These are phyloP conservation scores for Suillus decipiens DNA, from an alignment of 768 basidiomycete species.

Conservation along the genomic window DNA sequence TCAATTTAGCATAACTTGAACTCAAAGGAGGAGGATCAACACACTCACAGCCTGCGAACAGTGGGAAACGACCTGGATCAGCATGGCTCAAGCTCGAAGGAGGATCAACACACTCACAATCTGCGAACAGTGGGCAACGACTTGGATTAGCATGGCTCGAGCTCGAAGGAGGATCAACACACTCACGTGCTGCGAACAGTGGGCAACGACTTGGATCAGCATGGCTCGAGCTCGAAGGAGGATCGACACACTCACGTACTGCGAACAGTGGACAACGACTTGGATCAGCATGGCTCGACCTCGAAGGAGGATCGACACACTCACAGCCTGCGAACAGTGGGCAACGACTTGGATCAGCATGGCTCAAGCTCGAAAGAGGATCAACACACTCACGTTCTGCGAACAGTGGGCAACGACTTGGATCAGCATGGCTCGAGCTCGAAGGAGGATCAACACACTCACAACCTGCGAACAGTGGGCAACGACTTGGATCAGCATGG, in stretches of 20 bases:
- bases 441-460: not conserved
- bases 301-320: not conserved
- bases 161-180: not conserved
- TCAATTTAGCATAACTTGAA: not conserved
- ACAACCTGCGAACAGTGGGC: not conserved
- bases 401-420: not conserved
- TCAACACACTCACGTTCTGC: not conserved
- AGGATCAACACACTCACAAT: not conserved
- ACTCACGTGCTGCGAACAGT: not conserved
- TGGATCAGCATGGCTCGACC: not conserved
- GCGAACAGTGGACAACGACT: not conserved
- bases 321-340: not conserved
- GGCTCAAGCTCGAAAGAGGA: not conserved
- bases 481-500: not conserved
- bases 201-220: not conserved
- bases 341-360: not conserved
- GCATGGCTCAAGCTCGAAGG: no score
- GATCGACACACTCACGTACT: not conserved
- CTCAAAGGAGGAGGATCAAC: not conserved
- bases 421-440: not conserved
- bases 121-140: not conserved
- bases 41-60: not conserved
- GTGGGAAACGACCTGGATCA: not conserved
- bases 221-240: not conserved
- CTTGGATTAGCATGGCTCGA: not conserved